Conservation (phyloP, 305 asterid species). For the Fraxinus paxiana region DNA sequence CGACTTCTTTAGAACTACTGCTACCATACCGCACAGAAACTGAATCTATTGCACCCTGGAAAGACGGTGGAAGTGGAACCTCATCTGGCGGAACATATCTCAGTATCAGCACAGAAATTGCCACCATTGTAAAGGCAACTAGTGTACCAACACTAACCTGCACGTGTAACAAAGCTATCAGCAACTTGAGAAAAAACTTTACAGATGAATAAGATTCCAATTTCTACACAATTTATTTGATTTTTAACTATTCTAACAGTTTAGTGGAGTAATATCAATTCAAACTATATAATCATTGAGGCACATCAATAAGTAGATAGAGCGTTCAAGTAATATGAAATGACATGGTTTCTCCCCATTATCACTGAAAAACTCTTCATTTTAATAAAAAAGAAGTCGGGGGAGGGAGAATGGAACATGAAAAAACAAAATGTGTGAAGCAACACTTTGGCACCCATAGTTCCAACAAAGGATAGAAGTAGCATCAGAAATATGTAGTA, state of each 20-base stretch:
- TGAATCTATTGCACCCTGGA: conserved; percentile 78
- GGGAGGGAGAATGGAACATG: not conserved
- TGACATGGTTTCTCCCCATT: not conserved
- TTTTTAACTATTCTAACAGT: not conserved
- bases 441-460: not conserved
- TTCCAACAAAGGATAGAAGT: not conserved
- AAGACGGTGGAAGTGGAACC: conserved; percentile 82
- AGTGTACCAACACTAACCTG: conserved; percentile 99
- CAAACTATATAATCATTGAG: not conserved
- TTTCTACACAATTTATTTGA: too few relatives aligned
- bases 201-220: not conserved
- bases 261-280: not conserved
- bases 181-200: not conserved
- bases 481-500: not conserved
- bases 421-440: not conserved
- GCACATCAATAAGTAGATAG: not conserved
- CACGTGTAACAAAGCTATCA: conserved; percentile 25
- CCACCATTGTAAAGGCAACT: conserved; percentile 89
- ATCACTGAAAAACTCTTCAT: too few relatives aligned
- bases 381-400: too few relatives aligned
- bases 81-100: conserved; percentile 89
- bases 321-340: not conserved
- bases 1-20: conserved; percentile 33
- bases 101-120: conserved; percentile 78
- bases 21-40: conserved; percentile 50